Evolutionary conservation across 768 basidiomycete genomes (phyloP).

Genomic region (Mycena crocata): DNA sequence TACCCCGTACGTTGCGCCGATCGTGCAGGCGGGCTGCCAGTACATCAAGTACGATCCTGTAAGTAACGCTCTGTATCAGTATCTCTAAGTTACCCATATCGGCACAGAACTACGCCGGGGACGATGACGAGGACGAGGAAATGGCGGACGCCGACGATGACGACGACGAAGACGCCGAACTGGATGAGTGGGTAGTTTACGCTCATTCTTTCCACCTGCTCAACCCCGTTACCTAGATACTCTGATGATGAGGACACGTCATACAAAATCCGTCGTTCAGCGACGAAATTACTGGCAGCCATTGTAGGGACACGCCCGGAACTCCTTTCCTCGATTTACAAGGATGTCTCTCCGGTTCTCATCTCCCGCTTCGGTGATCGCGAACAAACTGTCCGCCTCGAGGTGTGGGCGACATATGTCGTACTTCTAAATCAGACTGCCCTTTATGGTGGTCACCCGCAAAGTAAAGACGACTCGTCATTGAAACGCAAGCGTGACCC

Average conservation of each 20-base stretch:
- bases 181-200: conserved; percentile 71
- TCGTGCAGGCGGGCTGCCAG: conserved; percentile 77
- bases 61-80: too few species aligned
- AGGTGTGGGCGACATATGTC: conserved; percentile 91
- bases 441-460: conserved; percentile 76
- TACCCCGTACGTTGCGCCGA: conserved; percentile 73
- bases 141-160: conserved; percentile 80
- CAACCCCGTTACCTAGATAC: conserved; percentile 64
- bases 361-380: conserved; percentile 94
- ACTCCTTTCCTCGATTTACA: conserved; percentile 81
- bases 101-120: conserved; percentile 65
- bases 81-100: too few species aligned
- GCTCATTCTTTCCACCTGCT: conserved; percentile 3
- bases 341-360: conserved; percentile 86
- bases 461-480: conserved; percentile 61
- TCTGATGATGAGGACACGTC: conserved; percentile 99
- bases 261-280: conserved; percentile 95
- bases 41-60: conserved; percentile 96
- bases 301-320: conserved; percentile 93
- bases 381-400: conserved; percentile 93
- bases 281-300: conserved; percentile 89
- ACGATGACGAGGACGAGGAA: conserved; percentile 62
- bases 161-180: conserved; percentile 83
- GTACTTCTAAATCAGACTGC: conserved; percentile 86
- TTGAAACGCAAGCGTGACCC: conserved; percentile 82